Conservation (phyloP, 805 yeast genomes). For the Maudiozyma turicensis region DNA sequence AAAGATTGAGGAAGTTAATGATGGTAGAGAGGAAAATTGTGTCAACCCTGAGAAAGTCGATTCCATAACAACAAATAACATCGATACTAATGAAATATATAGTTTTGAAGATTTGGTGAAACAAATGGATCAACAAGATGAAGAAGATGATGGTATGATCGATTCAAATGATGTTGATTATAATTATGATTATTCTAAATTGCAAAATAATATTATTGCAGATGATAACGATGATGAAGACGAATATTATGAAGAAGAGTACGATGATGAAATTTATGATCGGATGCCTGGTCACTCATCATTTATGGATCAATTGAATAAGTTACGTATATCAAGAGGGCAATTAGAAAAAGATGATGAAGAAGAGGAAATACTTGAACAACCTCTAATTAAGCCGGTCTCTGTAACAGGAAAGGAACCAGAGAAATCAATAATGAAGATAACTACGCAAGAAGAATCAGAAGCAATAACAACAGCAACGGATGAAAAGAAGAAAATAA, state of each 20-base stretch:
- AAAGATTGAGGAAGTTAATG: slow-evolving; percentile 11
- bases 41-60: too few relatives aligned
- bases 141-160: slow-evolving; percentile 18
- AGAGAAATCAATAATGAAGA: slow-evolving; percentile 1
- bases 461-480: not conserved
- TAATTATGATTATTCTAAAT: slow-evolving; percentile 15
- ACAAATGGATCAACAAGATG: slow-evolving; percentile 25
- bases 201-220: slow-evolving; percentile 8
- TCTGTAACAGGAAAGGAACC: not conserved
- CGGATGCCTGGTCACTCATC: slow-evolving; percentile 18
- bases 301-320: slow-evolving; percentile 21
- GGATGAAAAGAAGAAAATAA: slow-evolving; percentile 6
- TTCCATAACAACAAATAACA: slow-evolving; percentile 1
- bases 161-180: slow-evolving; percentile 15
- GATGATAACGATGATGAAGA: slow-evolving; percentile 16
- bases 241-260: slow-evolving; percentile 13
- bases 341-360: not conserved
- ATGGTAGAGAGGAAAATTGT: too few relatives aligned
- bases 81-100: slow-evolving; percentile 21
- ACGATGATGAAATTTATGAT: slow-evolving; percentile 9
- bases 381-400: not conserved
- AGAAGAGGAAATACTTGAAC: not conserved
- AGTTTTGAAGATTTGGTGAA: slow-evolving; percentile 27
- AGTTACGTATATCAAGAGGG: slow-evolving; percentile 9
- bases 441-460: not conserved